Conservation (phyloP, 2,329 filamentous ascomycete species). For the Cryphonectria nitschkei region DNA sequence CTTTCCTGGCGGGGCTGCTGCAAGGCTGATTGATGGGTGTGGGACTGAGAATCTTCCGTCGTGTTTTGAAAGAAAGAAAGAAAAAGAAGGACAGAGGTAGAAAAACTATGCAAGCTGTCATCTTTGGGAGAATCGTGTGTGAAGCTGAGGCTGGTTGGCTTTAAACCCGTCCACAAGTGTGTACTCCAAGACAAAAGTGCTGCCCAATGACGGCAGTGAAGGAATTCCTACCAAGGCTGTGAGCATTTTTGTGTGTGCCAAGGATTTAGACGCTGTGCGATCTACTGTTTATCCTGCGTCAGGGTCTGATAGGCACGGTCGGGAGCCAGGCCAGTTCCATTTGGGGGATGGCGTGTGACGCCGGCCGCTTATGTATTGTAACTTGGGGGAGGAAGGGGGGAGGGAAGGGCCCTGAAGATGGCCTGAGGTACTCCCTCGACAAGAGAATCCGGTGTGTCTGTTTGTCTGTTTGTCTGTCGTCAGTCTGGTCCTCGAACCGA, state of each 20-base stretch:
- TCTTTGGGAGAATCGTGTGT: background rate
- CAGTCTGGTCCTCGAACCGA: background rate
- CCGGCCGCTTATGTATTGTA: background rate
- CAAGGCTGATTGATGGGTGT: background rate
- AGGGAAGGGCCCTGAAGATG: background rate
- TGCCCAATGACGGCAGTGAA: background rate
- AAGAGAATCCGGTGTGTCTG: background rate
- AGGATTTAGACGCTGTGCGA: constrained; percentile 5
- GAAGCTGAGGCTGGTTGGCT: background rate
- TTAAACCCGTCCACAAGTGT: background rate
- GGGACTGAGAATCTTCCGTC: background rate
- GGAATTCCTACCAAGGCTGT: background rate
- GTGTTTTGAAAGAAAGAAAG: background rate
- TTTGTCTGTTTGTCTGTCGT: no score
- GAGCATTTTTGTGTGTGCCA: background rate
- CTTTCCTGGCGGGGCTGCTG: background rate
- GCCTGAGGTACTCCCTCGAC: background rate
- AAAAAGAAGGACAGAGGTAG: no score
- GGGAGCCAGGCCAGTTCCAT: constrained; percentile 1
- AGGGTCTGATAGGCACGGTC: constrained; percentile 5
- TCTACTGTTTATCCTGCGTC: background rate
- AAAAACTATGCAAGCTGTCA: background rate
- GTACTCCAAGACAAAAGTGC: background rate
- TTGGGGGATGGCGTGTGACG: constrained; percentile 8
- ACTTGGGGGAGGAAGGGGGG: background rate